These are phyloP conservation scores for Coelastrella sp. DNA, from an alignment of 139 green algal species.

Conservation along the genomic window DNA sequence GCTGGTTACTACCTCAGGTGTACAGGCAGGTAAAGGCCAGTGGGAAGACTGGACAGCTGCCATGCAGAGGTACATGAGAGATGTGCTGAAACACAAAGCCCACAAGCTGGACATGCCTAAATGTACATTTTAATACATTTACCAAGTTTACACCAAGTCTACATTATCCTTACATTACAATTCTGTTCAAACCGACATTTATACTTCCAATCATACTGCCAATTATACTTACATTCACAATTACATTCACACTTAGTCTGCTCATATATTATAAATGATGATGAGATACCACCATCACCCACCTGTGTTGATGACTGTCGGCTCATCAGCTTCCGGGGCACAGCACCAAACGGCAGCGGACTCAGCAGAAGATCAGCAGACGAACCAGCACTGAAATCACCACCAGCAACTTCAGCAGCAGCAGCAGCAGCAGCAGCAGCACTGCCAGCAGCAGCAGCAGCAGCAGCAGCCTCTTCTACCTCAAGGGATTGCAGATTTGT, in stretches of 20 bases:
- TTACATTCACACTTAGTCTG: neutral
- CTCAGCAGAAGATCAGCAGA: constrained; percentile 6
- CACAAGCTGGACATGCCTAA: no score
- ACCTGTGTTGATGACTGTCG: neutral
- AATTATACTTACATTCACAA: neutral
- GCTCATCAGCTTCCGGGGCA: neutral
- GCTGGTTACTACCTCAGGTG: no score
- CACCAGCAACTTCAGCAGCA: neutral
- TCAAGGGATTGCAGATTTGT: no score
- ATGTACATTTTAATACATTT: no score
- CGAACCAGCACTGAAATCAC: neutral
- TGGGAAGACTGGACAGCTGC: no score
- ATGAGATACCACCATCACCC: neutral
- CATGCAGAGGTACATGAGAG: no score
- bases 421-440: neutral
- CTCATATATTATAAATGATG: neutral
- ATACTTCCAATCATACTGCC: no score
- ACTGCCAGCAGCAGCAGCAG: neutral
- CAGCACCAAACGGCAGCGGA: neutral
- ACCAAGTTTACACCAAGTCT: no score
- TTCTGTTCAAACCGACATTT: no score
- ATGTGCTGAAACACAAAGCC: no score
- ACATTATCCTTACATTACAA: no score
- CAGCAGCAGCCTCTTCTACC: neutral
- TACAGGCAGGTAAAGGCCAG: no score